Evolutionary conservation across 2,329 filamentous ascomycete genomes (phyloP).

Genomic region (Botrytis elliptica): DNA sequence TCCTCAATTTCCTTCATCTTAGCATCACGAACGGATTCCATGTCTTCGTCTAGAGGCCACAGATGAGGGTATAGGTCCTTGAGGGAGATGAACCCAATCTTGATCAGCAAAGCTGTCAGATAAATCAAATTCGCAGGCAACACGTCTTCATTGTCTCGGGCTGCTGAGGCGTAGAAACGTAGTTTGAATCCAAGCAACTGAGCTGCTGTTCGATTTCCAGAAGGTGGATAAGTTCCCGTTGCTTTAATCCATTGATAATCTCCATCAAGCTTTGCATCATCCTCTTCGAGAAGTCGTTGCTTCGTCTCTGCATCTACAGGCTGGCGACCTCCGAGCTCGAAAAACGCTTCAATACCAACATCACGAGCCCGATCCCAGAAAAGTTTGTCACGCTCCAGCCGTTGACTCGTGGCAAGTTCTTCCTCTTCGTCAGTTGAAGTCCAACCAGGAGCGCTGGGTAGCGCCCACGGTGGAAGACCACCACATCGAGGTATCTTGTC

Average conservation of each 20-base stretch:
- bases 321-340: slow-evolving; percentile 76
- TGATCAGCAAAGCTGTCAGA: slow-evolving; percentile 86
- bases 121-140: slow-evolving; percentile 92
- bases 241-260: slow-evolving; percentile 73
- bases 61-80: slow-evolving; percentile 89
- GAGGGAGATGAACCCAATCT: slow-evolving; percentile 94
- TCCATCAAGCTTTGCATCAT: slow-evolving; percentile 48
- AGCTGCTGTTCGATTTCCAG: slow-evolving; percentile 86
- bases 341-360: slow-evolving; percentile 79
- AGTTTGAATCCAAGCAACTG: slow-evolving; percentile 97
- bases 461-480: slow-evolving; percentile 82
- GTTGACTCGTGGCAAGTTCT: slow-evolving; percentile 53
- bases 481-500: slow-evolving; percentile 48
- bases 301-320: slow-evolving; percentile 58
- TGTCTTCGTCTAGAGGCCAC: slow-evolving; percentile 78
- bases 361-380: slow-evolving; percentile 84
- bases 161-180: slow-evolving; percentile 84
- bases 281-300: slow-evolving; percentile 45
- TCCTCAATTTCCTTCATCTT: slow-evolving; percentile 75
- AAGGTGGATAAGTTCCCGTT: slow-evolving; percentile 78
- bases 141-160: slow-evolving; percentile 70
- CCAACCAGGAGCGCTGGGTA: slow-evolving; percentile 67
- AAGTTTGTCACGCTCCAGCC: slow-evolving; percentile 63
- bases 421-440: slow-evolving; percentile 68
- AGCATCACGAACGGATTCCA: slow-evolving; percentile 70